Base-by-base conservation (phyloP, 805 yeast genomes). In the Candida sanyiensis region DNA sequence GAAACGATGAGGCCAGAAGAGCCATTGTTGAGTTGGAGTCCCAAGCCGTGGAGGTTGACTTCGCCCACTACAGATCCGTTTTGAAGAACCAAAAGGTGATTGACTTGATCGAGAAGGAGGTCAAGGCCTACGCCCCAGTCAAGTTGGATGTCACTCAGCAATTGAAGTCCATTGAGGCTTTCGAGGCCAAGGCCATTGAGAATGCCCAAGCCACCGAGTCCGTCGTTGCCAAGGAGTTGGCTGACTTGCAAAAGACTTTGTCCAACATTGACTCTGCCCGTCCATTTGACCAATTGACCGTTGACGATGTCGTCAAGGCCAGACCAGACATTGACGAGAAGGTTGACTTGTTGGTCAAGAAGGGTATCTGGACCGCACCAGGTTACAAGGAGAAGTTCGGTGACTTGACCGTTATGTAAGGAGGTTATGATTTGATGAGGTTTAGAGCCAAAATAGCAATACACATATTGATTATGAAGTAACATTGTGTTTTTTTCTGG, bases 381-480 rank as follows among this genome's bases (percentile, higher is more conserved):
- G 96, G 96, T 58, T 93, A 93, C 81, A 81, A 84, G 70, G 97
- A 93, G 70, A 93, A 89, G 80, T 93, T 93, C 67, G 97, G 97
- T 68, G 86, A 84, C 65, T 78, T 90, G 70, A 87, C 90, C 59
- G 87, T 88, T 65, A 93, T 90, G 97, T 69, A 54, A 29, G 27
- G 26, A 29, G 20, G 33, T 33, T 33, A 38, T 38, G 41, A 34
- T 35, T 31, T 35, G 39, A 39, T 37, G 36, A 39, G 22, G 36
- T 30, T 22, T 28, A 27, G 18, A 21, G 21, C 26, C 13, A 24
- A 39, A 35, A 39, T 28, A 35, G 15, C 39, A 39, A 39, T 35
- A 39, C 28, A 42, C 48, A 43, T 40, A 47, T 45, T 43, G 49
- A 45, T 45, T 44, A 47, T 45, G n/a, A n/a, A n/a, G n/a, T n/a